Base-by-base conservation (phyloP, 352 stramenopile genomes). In the Thraustochytrium sp. region DNA sequence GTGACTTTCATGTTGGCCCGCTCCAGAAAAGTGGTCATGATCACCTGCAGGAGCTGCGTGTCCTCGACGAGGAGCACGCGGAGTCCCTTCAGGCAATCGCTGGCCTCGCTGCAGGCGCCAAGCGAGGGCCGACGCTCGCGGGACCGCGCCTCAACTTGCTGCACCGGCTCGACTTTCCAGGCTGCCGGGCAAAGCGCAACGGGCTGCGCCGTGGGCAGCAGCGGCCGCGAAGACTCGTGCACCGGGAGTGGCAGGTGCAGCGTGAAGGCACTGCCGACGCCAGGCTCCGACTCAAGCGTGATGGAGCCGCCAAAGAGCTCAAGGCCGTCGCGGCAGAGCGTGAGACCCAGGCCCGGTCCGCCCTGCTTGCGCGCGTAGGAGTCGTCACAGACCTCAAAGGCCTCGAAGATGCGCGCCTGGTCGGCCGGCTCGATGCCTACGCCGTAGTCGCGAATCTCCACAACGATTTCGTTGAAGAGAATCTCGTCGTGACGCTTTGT, bases 91-190 rank as follows among this genome's bases (percentile, higher is more conserved):
- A 72, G 36, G 3, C n/a, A n/a, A n/a, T n/a, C n/a, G n/a, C n/a
- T n/a, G n/a, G n/a, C n/a, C n/a, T n/a, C n/a, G n/a, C n/a, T n/a
- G n/a, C n/a, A n/a, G n/a, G n/a, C n/a, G n/a, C n/a, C n/a, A n/a
- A n/a, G n/a, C n/a, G n/a, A n/a, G n/a, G n/a, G n/a, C n/a, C n/a
- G n/a, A n/a, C n/a, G n/a, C n/a, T n/a, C n/a, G n/a, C n/a, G n/a
- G n/a, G n/a, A n/a, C n/a, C n/a, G n/a, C n/a, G n/a, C n/a, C n/a
- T n/a, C n/a, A n/a, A n/a, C n/a, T n/a, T n/a, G n/a, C n/a, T n/a
- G n/a, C n/a, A n/a, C n/a, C n/a, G n/a, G 59, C 59, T 72, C 59
- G 11, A 72, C 36, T 31, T 72, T 72, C 59, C 59, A 72, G 36
- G 46, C 46, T 21, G 59, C 42, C 0, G 59, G 59, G 16, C 36